Evolutionary conservation across 176 grass and related monocot species (phyloP).

Genomic region (Aegilops speltoides): DNA sequence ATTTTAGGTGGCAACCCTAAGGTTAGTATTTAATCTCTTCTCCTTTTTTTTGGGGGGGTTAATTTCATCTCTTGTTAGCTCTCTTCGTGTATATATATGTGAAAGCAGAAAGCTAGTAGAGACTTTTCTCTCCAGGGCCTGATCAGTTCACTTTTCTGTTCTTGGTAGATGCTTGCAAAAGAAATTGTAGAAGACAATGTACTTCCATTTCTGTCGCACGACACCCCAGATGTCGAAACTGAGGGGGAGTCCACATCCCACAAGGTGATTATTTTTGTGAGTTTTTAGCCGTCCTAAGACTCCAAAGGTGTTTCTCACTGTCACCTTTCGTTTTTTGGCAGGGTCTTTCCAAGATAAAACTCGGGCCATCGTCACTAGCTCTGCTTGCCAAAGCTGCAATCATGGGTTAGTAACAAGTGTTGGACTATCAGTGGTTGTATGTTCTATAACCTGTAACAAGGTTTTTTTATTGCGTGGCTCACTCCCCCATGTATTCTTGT

Average conservation of each 20-base stretch:
- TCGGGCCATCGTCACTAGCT: constrained; percentile 69
- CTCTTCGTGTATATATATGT: constrained; percentile 1
- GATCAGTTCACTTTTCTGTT: constrained; percentile 13
- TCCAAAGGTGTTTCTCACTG: constrained; percentile 13
- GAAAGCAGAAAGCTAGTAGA: constrained; percentile 10
- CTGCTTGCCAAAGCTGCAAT: constrained; percentile 83
- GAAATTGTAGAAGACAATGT: constrained; percentile 86
- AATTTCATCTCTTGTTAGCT: background rate
- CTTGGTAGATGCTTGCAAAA: constrained; percentile 89
- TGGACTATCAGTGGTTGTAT: background rate
- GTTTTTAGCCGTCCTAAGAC: background rate
- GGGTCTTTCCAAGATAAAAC: constrained; percentile 80
- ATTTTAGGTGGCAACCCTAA: constrained; percentile 97
- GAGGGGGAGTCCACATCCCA: constrained; percentile 55
- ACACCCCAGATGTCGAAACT: constrained; percentile 56
- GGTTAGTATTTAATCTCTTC: constrained; percentile 41
- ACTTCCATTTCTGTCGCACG: constrained; percentile 76
- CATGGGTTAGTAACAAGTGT: constrained; percentile 60
- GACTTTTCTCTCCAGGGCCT: constrained; percentile 23
- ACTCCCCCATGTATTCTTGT: constrained; percentile 37
- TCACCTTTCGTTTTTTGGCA: constrained; percentile 33
- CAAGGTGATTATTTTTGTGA: constrained; percentile 45
- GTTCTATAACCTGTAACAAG: constrained; percentile 1
- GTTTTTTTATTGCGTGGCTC: constrained; percentile 28
- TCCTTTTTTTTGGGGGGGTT: background rate